These are phyloP conservation scores for Gaeumannomyces sp. DNA, from an alignment of 2,329 filamentous ascomycete genomes.

Conservation along the genomic window DNA sequence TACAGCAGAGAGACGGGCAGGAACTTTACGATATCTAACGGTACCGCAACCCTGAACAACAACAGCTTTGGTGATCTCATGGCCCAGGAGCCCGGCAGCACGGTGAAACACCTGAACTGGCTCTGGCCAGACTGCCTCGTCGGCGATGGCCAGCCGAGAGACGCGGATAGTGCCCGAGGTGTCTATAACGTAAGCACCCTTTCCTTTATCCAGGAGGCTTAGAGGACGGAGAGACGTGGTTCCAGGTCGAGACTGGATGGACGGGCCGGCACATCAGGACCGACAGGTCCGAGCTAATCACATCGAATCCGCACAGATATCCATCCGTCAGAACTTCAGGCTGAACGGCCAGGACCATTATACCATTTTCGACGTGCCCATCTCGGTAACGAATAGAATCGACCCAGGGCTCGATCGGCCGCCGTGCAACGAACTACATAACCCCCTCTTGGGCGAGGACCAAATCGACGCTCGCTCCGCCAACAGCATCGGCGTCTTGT, in stretches of 20 bases:
- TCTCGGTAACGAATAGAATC: conserved; percentile 62
- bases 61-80: conserved; percentile 58
- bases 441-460: conserved; percentile 41
- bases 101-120: conserved; percentile 70
- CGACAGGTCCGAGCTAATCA: background rate
- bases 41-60: conserved; percentile 49
- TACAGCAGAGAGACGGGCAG: conserved; percentile 55
- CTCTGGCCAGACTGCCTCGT: conserved; percentile 64
- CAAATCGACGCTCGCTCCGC: conserved; percentile 35
- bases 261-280: background rate
- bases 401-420: conserved; percentile 27
- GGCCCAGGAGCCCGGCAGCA: conserved; percentile 56
- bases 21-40: conserved; percentile 65
- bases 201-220: background rate
- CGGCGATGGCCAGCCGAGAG: conserved; percentile 46
- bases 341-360: conserved; percentile 59
- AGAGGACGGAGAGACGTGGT: no score
- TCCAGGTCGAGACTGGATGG: no score
- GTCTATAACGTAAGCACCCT: conserved; percentile 51
- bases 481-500: conserved; percentile 39
- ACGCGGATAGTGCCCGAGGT: conserved; percentile 46
- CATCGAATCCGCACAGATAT: conserved; percentile 41
- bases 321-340: conserved; percentile 64
- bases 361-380: conserved; percentile 65
- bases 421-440: conserved; percentile 43